Base-by-base conservation (phyloP, 352 stramenopile genomes). In the Globisporangium irregulare region DNA sequence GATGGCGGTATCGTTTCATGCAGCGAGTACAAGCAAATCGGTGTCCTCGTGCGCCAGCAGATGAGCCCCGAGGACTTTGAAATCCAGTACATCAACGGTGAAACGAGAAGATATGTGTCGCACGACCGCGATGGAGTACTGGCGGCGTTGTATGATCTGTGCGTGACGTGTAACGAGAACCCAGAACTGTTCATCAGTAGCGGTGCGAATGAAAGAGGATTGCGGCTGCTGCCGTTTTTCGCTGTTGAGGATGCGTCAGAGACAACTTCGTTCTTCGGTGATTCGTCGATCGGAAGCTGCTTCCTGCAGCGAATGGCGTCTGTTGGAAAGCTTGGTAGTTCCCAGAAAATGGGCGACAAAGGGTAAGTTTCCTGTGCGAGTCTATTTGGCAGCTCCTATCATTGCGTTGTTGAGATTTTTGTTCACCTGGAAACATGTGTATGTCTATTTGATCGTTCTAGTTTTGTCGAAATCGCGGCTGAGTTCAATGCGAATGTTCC, bases 401-500 rank as follows among this genome's bases (percentile, higher is more conserved):
- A 22, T 27, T 65, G 58, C 5, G 14, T 22, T 36, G 18, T 18
- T 36, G 3, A 48, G 25, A 12, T 12, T 32, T n/a, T 48, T 27
- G 50, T 29, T 18, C 2, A 58, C 20, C n/a, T 43, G 34, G 22
- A n/a, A 14, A 43, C 10, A 20, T 22, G n/a, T 43, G 34, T 57
- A 12, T 34, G 32, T 24, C 27, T 67, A 27, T 14, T 1, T 54
- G 34, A 71, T 34, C 24, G 3, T 41, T 38, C 24, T 72, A 94
- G 87, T 8, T 92, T 95, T 59, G 73, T 94, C 25, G 77, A 88
- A 54, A 94, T 94, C 67, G 86, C 90, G 18, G 75, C 83, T 54
- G 91, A 97, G 65, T 97, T 97, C 68, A 97, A 97, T 50, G 88
- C 90, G 12, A 97, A 97, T 59, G 89, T 97, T 0, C 85, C 89